phyloP scores from a whole-genome alignment of 176 grass and related monocot species.

The Eleusine indica region DNA sequence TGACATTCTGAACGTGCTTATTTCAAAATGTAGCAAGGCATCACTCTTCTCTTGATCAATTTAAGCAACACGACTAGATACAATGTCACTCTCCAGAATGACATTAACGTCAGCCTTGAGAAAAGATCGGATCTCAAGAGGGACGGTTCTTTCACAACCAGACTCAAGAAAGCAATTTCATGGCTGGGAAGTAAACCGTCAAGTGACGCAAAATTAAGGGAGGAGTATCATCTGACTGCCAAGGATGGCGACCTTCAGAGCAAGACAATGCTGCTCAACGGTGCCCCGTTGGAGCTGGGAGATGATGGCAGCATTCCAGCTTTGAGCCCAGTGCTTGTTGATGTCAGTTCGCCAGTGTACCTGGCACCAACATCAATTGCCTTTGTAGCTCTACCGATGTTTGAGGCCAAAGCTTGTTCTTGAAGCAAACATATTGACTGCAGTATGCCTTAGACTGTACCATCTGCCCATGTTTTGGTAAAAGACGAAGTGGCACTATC shows the following conservation, averaged over 20 bases:
- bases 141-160: slow-evolving; percentile 35
- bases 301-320: slow-evolving; percentile 53
- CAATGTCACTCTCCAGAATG: slow-evolving; percentile 62
- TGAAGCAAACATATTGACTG: background rate
- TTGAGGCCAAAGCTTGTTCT: slow-evolving; percentile 80
- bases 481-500: no score
- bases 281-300: slow-evolving; percentile 51
- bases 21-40: slow-evolving; percentile 62
- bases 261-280: slow-evolving; percentile 85
- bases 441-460: background rate
- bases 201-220: slow-evolving; percentile 47
- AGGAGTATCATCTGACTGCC: slow-evolving; percentile 86
- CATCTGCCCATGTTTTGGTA: background rate
- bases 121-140: slow-evolving; percentile 32
- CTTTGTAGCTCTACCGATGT: slow-evolving; percentile 83
- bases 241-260: slow-evolving; percentile 66
- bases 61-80: slow-evolving; percentile 68
- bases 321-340: slow-evolving; percentile 49
- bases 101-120: slow-evolving; percentile 61
- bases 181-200: slow-evolving; percentile 70
- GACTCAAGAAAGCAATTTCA: slow-evolving; percentile 65
- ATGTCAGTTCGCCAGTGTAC: slow-evolving; percentile 43
- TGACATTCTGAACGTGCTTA: slow-evolving; percentile 24
- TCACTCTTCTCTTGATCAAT: slow-evolving; percentile 85
- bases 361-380: slow-evolving; percentile 73